Conservation (phyloP, 805 yeast genomes). For the Maudiozyma bulderi region DNA sequence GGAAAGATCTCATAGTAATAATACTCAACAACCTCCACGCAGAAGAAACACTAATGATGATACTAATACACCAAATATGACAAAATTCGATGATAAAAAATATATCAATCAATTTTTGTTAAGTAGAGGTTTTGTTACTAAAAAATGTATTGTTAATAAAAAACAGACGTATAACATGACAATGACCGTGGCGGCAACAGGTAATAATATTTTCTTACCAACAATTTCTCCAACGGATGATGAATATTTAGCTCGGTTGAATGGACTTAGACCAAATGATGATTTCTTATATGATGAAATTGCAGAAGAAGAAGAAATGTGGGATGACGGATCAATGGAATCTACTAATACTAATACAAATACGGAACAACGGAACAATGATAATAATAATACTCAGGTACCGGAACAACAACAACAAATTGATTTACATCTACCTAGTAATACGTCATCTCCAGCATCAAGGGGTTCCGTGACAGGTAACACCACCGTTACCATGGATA, state of each 20-base stretch:
- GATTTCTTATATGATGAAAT: neutral
- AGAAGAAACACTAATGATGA: neutral
- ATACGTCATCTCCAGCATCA: neutral
- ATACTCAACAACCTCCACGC: neutral
- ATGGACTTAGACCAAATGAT: conserved; percentile 13
- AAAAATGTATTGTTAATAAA: conserved; percentile 11
- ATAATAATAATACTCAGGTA: neutral
- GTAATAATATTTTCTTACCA: conserved; percentile 30
- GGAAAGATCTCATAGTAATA: neutral
- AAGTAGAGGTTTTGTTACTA: conserved; percentile 22
- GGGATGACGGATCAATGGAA: neutral
- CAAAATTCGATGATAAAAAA: neutral
- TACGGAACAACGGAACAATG: neutral
- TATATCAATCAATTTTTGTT: conserved; percentile 10
- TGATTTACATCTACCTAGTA: neutral
- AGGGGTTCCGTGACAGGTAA: neutral
- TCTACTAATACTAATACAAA: neutral
- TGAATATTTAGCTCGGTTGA: conserved; percentile 24
- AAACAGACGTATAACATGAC: conserved; percentile 6
- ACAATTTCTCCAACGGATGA: conserved; percentile 28
- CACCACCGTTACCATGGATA: conserved; percentile 6
- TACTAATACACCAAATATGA: neutral
- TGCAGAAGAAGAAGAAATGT: neutral
- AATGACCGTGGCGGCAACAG: conserved; percentile 27
- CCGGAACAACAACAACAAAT: neutral